Evolutionary conservation across 805 yeast genomes (phyloP).

Genomic region (Yarrowia sp.): DNA sequence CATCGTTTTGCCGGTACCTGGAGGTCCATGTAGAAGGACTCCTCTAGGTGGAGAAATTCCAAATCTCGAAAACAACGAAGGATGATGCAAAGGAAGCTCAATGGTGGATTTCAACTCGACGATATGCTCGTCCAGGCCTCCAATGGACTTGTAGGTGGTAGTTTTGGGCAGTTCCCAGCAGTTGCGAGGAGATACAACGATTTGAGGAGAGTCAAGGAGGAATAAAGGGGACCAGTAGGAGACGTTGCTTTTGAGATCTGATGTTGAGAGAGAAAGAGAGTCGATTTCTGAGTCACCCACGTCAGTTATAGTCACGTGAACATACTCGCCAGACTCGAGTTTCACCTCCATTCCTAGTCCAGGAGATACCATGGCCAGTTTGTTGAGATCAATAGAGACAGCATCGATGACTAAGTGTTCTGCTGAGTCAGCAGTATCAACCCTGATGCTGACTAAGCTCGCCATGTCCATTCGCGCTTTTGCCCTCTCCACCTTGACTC

Average conservation of each 20-base stretch:
- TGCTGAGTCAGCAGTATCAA: constrained; percentile 32
- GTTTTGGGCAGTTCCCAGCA: constrained; percentile 30
- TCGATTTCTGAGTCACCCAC: constrained; percentile 44
- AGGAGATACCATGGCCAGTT: constrained; percentile 34
- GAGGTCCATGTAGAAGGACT: constrained; percentile 89
- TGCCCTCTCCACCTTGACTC: constrained; percentile 49
- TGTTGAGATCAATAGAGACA: constrained; percentile 43
- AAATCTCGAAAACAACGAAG: constrained; percentile 73
- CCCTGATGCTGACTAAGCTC: constrained; percentile 41
- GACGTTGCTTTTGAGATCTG: constrained; percentile 27
- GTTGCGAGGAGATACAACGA: constrained; percentile 22
- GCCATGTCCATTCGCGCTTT: constrained; percentile 51
- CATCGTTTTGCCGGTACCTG: constrained; percentile 96
- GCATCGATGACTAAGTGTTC: constrained; percentile 31
- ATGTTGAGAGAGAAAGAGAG: constrained; percentile 40
- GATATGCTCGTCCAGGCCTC: constrained; percentile 73
- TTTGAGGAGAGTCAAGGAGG: constrained; percentile 35
- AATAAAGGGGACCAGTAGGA: constrained; percentile 49
- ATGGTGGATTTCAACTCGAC: constrained; percentile 60
- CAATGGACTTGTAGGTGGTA: constrained; percentile 55
- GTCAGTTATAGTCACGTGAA: constrained; percentile 52
- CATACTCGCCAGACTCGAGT: constrained; percentile 37
- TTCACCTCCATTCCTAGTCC: constrained; percentile 44
- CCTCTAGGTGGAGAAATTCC: constrained; percentile 95
- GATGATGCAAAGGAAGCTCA: constrained; percentile 76